Evolutionary conservation across 306 rosid genomes (phyloP).

Genomic region (Sicyos edulis): DNA sequence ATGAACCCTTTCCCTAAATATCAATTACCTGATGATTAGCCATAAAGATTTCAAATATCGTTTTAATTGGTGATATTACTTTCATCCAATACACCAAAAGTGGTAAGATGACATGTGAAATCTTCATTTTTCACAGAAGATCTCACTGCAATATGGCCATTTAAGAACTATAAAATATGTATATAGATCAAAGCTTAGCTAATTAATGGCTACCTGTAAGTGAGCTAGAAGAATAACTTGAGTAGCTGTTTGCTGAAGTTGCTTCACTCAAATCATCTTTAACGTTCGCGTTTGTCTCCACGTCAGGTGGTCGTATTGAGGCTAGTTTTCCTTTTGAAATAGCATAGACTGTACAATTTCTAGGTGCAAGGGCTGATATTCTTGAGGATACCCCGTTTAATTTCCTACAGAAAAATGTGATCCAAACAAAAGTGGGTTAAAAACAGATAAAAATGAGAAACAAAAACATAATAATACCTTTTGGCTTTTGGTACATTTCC

Average conservation of each 20-base stretch:
- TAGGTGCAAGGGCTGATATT: slow-evolving; percentile 63
- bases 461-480: neutral
- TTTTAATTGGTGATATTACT: too few relatives aligned
- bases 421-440: slow-evolving; percentile 8
- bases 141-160: neutral
- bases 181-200: slow-evolving; percentile 18
- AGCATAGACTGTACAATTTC: slow-evolving; percentile 71
- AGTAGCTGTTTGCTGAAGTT: slow-evolving; percentile 48
- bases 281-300: slow-evolving; percentile 35
- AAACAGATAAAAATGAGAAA: neutral
- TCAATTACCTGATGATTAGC: slow-evolving; percentile 1
- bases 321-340: slow-evolving; percentile 72
- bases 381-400: slow-evolving; percentile 51
- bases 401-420: slow-evolving; percentile 48
- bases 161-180: neutral
- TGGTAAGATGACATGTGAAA: neutral
- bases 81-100: slow-evolving; percentile 10
- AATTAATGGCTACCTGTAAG: slow-evolving; percentile 50
- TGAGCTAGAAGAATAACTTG: slow-evolving; percentile 44
- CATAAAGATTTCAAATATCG: neutral
- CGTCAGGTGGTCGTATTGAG: slow-evolving; percentile 52
- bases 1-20: neutral
- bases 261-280: slow-evolving; percentile 51
- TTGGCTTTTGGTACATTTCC: neutral
- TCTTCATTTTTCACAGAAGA: neutral